Percentiles rank a stretch among this genome's conserved stretches.
These are phyloP conservation scores for Scedosporium boydii DNA, from an alignment of 2,329 filamentous ascomycete species.

Conservation along the genomic window DNA sequence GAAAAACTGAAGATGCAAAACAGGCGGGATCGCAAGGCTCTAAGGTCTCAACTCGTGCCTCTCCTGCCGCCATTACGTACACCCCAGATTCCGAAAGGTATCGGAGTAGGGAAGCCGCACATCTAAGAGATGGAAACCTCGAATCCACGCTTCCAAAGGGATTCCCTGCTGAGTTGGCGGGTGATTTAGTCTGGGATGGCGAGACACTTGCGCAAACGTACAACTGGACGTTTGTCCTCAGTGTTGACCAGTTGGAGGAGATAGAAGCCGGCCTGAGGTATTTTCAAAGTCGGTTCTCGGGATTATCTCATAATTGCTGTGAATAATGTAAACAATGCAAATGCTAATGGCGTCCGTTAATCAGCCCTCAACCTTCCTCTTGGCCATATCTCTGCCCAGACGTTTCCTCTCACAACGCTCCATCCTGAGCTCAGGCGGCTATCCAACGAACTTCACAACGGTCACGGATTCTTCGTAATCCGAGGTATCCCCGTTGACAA, in stretches of 20 bases:
- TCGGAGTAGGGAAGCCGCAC: slow-evolving; percentile 4
- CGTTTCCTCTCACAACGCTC: slow-evolving; percentile 43
- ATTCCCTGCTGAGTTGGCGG: slow-evolving; percentile 5
- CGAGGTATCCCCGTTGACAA: slow-evolving; percentile 44
- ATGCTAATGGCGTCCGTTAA: no score
- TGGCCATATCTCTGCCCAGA: slow-evolving; percentile 34
- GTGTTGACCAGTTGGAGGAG: slow-evolving; percentile 6
- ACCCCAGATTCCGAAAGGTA: slow-evolving; percentile 9
- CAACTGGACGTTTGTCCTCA: slow-evolving; percentile 5
- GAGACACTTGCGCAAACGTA: slow-evolving; percentile 6
- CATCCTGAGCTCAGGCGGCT: slow-evolving; percentile 35
- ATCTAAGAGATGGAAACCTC: not conserved
- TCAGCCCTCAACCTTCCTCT: slow-evolving; percentile 26
- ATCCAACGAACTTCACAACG: slow-evolving; percentile 39
- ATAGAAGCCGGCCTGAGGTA: slow-evolving; percentile 7
- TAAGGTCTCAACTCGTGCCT: no score
- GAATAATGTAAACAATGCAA: not conserved
- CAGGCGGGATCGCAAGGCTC: no score
- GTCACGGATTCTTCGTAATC: slow-evolving; percentile 54
- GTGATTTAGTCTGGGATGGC: slow-evolving; percentile 8
- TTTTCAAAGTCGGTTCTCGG: slow-evolving; percentile 7
- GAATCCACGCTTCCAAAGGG: slow-evolving; percentile 6
- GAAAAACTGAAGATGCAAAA: no score
- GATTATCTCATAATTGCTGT: not conserved
- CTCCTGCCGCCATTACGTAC: slow-evolving; percentile 8